Conservation (phyloP, 2,329 filamentous ascomycete species). For the Dendrostoma leiphaemia region DNA sequence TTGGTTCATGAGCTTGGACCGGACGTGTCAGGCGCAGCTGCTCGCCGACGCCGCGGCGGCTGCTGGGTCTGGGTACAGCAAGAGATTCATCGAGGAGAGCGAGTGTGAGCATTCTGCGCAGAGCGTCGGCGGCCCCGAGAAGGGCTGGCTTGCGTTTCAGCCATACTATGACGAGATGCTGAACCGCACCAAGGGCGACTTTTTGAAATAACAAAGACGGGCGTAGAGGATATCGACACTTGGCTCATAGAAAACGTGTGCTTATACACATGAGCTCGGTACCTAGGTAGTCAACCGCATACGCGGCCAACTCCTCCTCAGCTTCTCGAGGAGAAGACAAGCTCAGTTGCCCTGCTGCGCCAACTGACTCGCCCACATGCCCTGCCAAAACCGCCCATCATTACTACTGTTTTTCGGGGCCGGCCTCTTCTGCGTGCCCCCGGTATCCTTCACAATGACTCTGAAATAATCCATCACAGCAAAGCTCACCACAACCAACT, state of each 20-base stretch:
- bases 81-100: constrained; percentile 33
- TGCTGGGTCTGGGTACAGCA: constrained; percentile 32
- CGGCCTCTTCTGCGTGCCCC: background rate
- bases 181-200: constrained; percentile 46
- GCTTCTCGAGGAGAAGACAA: too few species aligned
- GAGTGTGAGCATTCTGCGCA: constrained; percentile 30
- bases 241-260: too few species aligned
- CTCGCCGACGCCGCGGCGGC: constrained; percentile 58
- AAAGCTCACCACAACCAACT: background rate
- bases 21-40: constrained; percentile 63
- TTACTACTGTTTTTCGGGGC: background rate
- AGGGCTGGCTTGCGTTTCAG: constrained; percentile 53
- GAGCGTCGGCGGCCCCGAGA: constrained; percentile 42
- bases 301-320: too few species aligned
- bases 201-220: constrained; percentile 39
- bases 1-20: constrained; percentile 65
- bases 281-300: too few species aligned
- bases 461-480: background rate
- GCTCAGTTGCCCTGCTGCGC: constrained; percentile 1
- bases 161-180: constrained; percentile 53
- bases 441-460: background rate
- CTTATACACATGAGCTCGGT: background rate
- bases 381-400: background rate
- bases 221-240: too few species aligned
- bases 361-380: background rate